Evolutionary conservation across 1,284 basidiomycete species (phyloP).

Genomic region (Amylostereum chailletii): DNA sequence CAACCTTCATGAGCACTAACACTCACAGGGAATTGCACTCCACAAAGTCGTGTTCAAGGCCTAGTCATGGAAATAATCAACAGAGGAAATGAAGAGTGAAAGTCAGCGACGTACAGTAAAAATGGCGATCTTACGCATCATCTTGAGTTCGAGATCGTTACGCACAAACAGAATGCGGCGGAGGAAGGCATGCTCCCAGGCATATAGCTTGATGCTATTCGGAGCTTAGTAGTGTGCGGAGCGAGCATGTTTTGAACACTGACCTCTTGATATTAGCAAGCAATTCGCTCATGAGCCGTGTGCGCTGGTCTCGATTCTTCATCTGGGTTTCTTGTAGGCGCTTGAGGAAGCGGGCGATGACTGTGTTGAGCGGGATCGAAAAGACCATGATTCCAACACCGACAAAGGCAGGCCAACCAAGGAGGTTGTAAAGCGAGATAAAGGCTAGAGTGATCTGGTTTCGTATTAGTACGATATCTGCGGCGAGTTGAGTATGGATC

Average conservation of each 20-base stretch:
- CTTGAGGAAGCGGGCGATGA: constrained; percentile 72
- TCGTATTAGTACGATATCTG: background rate
- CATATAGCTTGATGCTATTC: constrained; percentile 68
- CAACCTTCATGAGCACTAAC: constrained; percentile 14
- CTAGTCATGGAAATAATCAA: constrained; percentile 19
- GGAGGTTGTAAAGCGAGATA: constrained; percentile 78
- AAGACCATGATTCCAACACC: constrained; percentile 90
- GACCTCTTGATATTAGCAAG: constrained; percentile 86
- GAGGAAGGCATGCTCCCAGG: constrained; percentile 86
- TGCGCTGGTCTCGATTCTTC: constrained; percentile 80
- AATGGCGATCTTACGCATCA: constrained; percentile 78
- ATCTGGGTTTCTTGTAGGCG: constrained; percentile 81
- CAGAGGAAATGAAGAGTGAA: background rate
- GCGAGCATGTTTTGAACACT: background rate
- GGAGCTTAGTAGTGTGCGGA: too few species aligned
- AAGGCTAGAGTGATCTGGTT: constrained; percentile 81
- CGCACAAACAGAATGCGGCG: constrained; percentile 67
- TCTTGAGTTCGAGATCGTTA: constrained; percentile 78
- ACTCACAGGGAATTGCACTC: constrained; percentile 53
- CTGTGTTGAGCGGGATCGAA: constrained; percentile 74
- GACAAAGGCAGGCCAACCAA: constrained; percentile 90
- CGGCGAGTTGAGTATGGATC: constrained; percentile 1
- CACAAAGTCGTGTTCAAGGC: constrained; percentile 55
- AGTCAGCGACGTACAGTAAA: constrained; percentile 37
- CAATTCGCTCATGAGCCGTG: constrained; percentile 74